Evolutionary conservation across 257 asterid species (phyloP).

Genomic region (Jaltomata sinuosa): DNA sequence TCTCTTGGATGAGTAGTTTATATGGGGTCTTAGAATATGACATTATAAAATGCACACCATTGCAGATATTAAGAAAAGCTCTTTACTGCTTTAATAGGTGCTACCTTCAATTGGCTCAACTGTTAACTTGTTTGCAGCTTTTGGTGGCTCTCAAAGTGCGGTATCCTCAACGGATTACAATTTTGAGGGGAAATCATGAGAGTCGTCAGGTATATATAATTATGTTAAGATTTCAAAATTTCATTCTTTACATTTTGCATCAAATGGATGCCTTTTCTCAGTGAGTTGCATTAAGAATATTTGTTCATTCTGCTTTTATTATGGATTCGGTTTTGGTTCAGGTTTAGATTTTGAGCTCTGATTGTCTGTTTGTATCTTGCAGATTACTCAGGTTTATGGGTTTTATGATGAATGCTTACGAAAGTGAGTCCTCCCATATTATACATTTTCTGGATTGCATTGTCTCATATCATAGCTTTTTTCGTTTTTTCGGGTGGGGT

Average conservation of each 20-base stretch:
- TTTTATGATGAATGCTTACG: slow-evolving; percentile 52
- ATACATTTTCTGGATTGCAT: background rate
- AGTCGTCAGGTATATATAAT: slow-evolving; percentile 49
- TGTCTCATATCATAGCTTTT: background rate
- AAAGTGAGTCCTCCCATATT: slow-evolving; percentile 29
- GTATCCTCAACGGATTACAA: slow-evolving; percentile 37
- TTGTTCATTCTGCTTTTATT: background rate
- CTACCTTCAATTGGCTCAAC: background rate
- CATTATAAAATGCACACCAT: background rate
- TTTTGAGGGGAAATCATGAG: slow-evolving; percentile 82
- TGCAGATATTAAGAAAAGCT: background rate
- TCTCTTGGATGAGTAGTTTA: background rate
- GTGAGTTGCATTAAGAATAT: background rate
- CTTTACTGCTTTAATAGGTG: background rate
- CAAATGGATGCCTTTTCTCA: background rate
- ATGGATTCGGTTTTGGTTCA: background rate
- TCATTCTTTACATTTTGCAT: background rate
- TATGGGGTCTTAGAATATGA: background rate
- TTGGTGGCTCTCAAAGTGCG: slow-evolving; percentile 46
- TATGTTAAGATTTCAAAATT: background rate
- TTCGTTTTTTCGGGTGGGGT: background rate
- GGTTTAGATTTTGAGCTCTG: background rate
- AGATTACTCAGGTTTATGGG: slow-evolving; percentile 53
- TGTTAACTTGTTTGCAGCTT: slow-evolving; percentile 20
- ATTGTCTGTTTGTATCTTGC: slow-evolving; percentile 12